Percentiles rank a stretch among this genome's conserved stretches.
Conservation (phyloP, 306 rosid species). For the Echinosophora koreensis region DNA sequence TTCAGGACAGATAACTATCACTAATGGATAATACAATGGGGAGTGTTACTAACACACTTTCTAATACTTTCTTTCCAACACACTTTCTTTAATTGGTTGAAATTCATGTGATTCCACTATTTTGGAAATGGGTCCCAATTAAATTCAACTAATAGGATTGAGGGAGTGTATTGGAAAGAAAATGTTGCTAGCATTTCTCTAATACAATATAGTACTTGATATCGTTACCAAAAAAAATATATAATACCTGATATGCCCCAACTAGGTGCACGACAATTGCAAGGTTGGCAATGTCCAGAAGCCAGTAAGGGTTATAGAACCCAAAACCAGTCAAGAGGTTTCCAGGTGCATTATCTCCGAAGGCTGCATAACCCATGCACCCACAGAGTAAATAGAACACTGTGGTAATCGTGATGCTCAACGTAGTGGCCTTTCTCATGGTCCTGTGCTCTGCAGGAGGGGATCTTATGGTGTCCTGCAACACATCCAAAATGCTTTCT, state of each 20-base stretch:
- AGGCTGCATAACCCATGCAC: slow-evolving; percentile 82
- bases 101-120: too few species aligned
- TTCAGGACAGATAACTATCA: background rate
- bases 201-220: too few species aligned
- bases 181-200: too few species aligned
- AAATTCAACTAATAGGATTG: too few species aligned
- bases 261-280: slow-evolving; percentile 77
- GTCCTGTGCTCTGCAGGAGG: slow-evolving; percentile 84
- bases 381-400: slow-evolving; percentile 76
- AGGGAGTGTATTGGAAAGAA: too few species aligned
- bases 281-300: slow-evolving; percentile 73
- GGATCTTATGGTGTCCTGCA: slow-evolving; percentile 73
- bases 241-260: slow-evolving; percentile 79
- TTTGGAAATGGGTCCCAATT: too few species aligned
- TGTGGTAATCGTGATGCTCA: slow-evolving; percentile 64
- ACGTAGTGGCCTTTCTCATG: slow-evolving; percentile 71
- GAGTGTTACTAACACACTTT: too few species aligned
- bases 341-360: slow-evolving; percentile 72
- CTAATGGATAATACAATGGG: background rate
- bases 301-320: slow-evolving; percentile 83
- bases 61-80: too few species aligned
- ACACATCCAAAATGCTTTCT: background rate
- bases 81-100: too few species aligned
- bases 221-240: too few species aligned
- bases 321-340: slow-evolving; percentile 86